phyloP scores from a whole-genome alignment of 139 green algal genomes.

The Edaphochlamys debaryana region DNA sequence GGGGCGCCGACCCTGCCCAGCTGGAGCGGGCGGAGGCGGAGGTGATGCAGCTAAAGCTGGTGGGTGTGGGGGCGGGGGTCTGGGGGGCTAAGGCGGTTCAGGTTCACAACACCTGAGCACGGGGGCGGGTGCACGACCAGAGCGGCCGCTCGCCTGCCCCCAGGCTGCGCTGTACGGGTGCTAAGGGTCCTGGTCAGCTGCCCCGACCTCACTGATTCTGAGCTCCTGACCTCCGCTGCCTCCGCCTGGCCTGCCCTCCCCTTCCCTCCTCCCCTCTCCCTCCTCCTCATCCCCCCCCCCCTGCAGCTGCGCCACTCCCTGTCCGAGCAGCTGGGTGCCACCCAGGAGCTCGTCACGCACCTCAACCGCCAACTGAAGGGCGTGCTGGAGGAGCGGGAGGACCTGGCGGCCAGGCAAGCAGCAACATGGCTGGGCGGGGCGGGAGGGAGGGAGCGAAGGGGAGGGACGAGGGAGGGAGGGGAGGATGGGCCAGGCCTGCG shows the following conservation, averaged over 20 bases:
- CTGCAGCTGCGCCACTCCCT: not conserved
- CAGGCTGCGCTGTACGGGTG: no score
- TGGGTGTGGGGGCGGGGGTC: not conserved
- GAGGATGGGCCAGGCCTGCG: not conserved
- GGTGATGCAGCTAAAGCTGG: conserved; percentile 3
- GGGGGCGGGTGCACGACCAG: no score
- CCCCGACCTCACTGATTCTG: no score
- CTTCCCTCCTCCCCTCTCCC: no score
- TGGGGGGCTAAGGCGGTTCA: no score
- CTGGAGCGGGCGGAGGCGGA: not conserved
- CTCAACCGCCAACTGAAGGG: conserved; percentile 48
- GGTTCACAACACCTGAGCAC: no score
- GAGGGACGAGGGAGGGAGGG: not conserved
- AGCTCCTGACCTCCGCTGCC: no score
- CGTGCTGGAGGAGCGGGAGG: conserved; percentile 44
- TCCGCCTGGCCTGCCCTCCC: no score
- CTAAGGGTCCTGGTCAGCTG: no score
- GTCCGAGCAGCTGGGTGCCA: conserved; percentile 20
- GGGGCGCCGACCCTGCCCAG: not conserved
- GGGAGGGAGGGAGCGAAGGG: not conserved
- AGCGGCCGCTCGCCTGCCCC: no score
- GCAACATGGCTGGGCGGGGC: no score
- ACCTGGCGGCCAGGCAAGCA: conserved; percentile 33
- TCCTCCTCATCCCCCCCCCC: not conserved
- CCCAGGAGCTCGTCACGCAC: conserved; percentile 46